A percentile compares a stretch with the other conserved stretches of the same genome.
Evolutionary conservation across 495 filamentous ascomycete genomes (phyloP).

Genomic region (Talaromyces trachyspermus): DNA sequence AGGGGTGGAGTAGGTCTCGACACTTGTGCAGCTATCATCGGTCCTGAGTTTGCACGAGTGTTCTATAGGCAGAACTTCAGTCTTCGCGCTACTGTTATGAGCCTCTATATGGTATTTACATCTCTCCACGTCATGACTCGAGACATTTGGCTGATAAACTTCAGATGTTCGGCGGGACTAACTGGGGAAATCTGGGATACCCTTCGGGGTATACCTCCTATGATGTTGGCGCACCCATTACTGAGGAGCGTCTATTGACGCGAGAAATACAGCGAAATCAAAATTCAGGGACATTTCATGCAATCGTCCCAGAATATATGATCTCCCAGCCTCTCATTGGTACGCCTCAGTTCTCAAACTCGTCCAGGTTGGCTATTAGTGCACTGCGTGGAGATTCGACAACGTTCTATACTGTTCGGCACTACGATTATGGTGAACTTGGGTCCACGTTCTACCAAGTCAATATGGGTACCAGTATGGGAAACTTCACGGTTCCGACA

Average conservation of each 20-base stretch:
- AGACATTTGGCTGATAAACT: no score
- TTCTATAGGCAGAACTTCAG: conserved; percentile 74
- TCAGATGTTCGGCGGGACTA: conserved; percentile 67
- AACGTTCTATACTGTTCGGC: conserved; percentile 52
- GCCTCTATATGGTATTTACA: conserved; percentile 59
- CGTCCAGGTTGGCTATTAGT: no score
- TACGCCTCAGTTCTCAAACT: no score
- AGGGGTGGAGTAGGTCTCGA: conserved; percentile 62
- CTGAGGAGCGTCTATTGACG: conserved; percentile 55
- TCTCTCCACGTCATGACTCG: no score
- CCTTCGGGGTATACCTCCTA: conserved; percentile 68
- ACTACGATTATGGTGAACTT: conserved; percentile 51
- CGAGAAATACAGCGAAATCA: conserved; percentile 77
- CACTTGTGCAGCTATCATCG: conserved; percentile 54
- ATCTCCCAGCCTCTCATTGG: no score
- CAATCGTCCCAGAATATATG: no score
- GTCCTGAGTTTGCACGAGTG: conserved; percentile 65
- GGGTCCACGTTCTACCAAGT: conserved; percentile 53
- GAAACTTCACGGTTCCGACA: conserved; percentile 55
- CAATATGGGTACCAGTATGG: conserved; percentile 52
- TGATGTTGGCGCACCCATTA: conserved; percentile 61
- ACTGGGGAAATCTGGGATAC: conserved; percentile 77
- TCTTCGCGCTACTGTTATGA: conserved; percentile 52
- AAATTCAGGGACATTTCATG: no score
- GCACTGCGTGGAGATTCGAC: no score